Evolutionary conservation across 1,284 basidiomycete genomes (phyloP), one percentile per base, ranked within the genome.

Genomic region (Ustilago xerochloae): DNA sequence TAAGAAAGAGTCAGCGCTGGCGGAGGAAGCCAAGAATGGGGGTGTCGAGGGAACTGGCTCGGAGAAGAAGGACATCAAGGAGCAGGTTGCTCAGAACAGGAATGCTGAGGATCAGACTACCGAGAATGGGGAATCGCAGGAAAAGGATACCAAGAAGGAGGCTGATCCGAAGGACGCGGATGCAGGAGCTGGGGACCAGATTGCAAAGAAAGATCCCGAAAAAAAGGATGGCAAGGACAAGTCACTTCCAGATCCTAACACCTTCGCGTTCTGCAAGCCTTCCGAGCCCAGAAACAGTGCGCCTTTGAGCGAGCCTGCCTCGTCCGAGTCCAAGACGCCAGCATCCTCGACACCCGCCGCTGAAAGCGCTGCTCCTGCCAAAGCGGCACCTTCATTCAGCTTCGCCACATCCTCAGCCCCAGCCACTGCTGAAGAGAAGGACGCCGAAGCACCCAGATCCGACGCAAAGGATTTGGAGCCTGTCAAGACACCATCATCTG

Each of bases 181-280:
- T 6, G n/a, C n/a, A n/a, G n/a, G n/a, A 22, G n/a, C 35, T 16
- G 48, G 41, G 30, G 30, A n/a, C 18, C 20, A 24, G 4, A n/a
- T 12, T 9, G 26, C 48, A 18, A 51, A 35, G 36, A 10, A 29
- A 9, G 15, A 32, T 4, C 8, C 15, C 4, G 7, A 22, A n/a
- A 12, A 22, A 12, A 20, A 54, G 8, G 62, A 63, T 10, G 32
- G 36, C 36, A 62, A 53, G 32, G 35, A 56, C 33, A 36, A 56
- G 26, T 3, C 39, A 4, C 12, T 53, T 24, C 50, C 59, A 24
- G 55, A 68, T 22, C 65, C 60, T 24, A 48, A 55, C 46, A 50
- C 45, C 15, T 59, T 68, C 45, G 47, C 32, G 6, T 63, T 68
- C 55, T 68, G 65, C 59, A 68, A 68, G 36, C 65, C 65, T 1